Evolutionary conservation across 208 protist genomes (phyloP).

Genomic region (Crithidia mellificae): DNA sequence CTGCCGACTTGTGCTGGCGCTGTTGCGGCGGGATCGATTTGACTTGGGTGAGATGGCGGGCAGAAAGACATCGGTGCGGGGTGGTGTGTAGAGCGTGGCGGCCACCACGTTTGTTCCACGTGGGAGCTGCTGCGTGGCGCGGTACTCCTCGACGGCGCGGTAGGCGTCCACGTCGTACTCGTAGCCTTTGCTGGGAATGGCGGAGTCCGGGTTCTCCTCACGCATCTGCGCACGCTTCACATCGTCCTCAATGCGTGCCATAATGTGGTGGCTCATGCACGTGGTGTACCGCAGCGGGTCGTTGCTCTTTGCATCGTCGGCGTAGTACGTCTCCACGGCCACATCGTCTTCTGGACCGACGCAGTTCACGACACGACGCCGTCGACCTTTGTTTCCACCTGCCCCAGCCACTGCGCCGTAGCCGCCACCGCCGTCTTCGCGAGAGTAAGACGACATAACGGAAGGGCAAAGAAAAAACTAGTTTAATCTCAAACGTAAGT

Average conservation of each 20-base stretch:
- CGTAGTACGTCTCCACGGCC: constrained; percentile 13
- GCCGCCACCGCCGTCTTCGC: neutral
- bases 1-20: constrained; percentile 10
- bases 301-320: neutral
- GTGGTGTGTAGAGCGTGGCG: constrained; percentile 4
- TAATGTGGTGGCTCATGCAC: constrained; percentile 62
- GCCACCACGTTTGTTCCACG: constrained; percentile 2
- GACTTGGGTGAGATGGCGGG: constrained; percentile 7
- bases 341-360: constrained; percentile 5
- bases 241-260: constrained; percentile 50
- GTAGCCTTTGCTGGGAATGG: constrained; percentile 33
- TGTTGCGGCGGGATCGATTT: neutral
- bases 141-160: constrained; percentile 26
- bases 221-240: constrained; percentile 34
- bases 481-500: too few relatives aligned
- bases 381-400: neutral
- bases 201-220: constrained; percentile 37
- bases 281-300: constrained; percentile 31
- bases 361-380: constrained; percentile 23
- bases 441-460: constrained; percentile 4
- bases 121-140: constrained; percentile 2
- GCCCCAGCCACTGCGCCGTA: neutral
- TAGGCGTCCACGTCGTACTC: constrained; percentile 19
- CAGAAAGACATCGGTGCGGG: neutral
- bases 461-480: too few relatives aligned